phyloP scores from a whole-genome alignment of 495 filamentous ascomycete species.

The Stereocaulon alpinum region DNA sequence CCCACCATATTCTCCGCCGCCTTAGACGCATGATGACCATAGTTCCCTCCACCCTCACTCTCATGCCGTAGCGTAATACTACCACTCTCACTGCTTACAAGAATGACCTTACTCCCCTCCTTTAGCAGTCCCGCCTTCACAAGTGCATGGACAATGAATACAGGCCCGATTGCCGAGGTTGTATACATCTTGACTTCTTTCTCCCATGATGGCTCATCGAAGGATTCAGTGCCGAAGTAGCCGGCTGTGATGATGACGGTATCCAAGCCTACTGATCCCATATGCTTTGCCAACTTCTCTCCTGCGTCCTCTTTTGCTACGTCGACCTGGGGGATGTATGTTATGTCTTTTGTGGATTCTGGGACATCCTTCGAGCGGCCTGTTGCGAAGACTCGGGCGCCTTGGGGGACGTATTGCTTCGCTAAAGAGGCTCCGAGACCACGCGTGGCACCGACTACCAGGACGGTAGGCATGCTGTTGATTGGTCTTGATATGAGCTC shows the following conservation, averaged over 20 bases:
- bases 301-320: slow-evolving; percentile 47
- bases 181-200: slow-evolving; percentile 63
- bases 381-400: slow-evolving; percentile 47
- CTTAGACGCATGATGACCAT: slow-evolving; percentile 63
- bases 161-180: slow-evolving; percentile 53
- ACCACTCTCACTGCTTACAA: slow-evolving; percentile 59
- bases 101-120: slow-evolving; percentile 48
- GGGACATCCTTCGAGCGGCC: slow-evolving; percentile 36
- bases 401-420: slow-evolving; percentile 44
- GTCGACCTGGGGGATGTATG: slow-evolving; percentile 44
- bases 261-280: slow-evolving; percentile 38
- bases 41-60: slow-evolving; percentile 61
- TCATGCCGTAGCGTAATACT: slow-evolving; percentile 57
- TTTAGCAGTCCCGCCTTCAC: slow-evolving; percentile 41
- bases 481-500: not conserved
- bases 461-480: slow-evolving; percentile 37
- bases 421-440: slow-evolving; percentile 55
- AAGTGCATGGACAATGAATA: slow-evolving; percentile 54
- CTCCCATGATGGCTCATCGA: slow-evolving; percentile 53
- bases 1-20: slow-evolving; percentile 67
- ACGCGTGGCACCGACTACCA: slow-evolving; percentile 58
- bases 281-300: slow-evolving; percentile 34
- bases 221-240: slow-evolving; percentile 55
- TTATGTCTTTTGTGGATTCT: slow-evolving; percentile 31
- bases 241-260: slow-evolving; percentile 56